A percentile compares a stretch with the other conserved stretches of the same genome.
Conservation (phyloP, 805 yeast species). For the Torulaspora franciscae region DNA sequence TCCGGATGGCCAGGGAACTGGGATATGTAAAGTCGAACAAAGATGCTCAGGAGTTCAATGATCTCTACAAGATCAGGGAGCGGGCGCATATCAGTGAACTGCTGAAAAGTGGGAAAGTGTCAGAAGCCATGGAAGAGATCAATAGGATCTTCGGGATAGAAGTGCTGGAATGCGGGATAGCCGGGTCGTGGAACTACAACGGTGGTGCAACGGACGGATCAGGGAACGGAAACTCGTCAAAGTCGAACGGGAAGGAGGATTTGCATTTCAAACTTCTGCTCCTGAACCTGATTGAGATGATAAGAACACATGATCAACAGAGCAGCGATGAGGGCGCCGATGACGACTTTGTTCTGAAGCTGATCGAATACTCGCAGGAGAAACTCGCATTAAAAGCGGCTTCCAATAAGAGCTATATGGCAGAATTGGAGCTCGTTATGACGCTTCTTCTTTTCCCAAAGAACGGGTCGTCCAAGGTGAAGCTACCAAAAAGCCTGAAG, state of each 20-base stretch:
- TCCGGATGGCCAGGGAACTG: constrained; percentile 55
- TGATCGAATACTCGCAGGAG: constrained; percentile 55
- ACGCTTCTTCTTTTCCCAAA: constrained; percentile 58
- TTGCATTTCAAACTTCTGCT: constrained; percentile 70
- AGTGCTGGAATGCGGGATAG: constrained; percentile 20
- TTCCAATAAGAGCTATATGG: constrained; percentile 52
- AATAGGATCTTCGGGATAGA: constrained; percentile 29
- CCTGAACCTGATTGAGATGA: constrained; percentile 75
- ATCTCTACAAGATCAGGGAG: constrained; percentile 26
- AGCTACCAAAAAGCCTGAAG: constrained; percentile 51
- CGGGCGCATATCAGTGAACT: constrained; percentile 25
- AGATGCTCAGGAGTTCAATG: constrained; percentile 32
- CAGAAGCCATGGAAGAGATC: constrained; percentile 32
- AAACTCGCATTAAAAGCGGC: constrained; percentile 60
- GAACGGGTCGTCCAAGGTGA: constrained; percentile 32
- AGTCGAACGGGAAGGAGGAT: constrained; percentile 43
- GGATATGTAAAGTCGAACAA: constrained; percentile 29
- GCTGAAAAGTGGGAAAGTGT: constrained; percentile 26
- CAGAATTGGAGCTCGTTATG: constrained; percentile 78
- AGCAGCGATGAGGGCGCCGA: constrained; percentile 15
- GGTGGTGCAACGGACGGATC: neutral
- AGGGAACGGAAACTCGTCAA: constrained; percentile 17
- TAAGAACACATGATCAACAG: constrained; percentile 41
- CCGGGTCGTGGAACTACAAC: constrained; percentile 3
- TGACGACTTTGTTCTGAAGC: constrained; percentile 46